Base-by-base conservation (phyloP, 129 eudicot genomes). In the Flaveria sonorensis region DNA sequence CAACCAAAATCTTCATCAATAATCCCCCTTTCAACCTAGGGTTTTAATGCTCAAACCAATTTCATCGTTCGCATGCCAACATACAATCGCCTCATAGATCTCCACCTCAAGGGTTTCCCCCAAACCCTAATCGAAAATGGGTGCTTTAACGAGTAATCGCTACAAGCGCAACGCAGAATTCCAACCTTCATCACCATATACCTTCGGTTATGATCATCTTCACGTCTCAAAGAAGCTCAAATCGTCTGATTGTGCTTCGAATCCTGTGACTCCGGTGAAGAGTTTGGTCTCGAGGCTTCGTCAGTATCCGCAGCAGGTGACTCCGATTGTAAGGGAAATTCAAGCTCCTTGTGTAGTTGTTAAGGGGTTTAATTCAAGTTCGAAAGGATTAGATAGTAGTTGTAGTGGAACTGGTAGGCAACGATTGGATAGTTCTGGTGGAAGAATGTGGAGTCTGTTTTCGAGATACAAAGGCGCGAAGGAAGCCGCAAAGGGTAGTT, bases 301-400 rank as follows among this genome's bases (percentile, higher is more conserved):
- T 21, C 15, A 6, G 32, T 91, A 88, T 43, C 97, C 94, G 5
- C 57, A 75, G 63, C 45, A 13, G 53, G 71, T 80, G 42, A 43
- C 71, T 6, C 75, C 79, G 10, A 52, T 88, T 62, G 13, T 20
- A 12, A 83, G 93, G 61, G 78, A 60, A 69, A 71, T 87, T 77
- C 94, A 88, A 69, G 97, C 94, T 62, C 97, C 97, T 69, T 76
- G 74, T 51, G 53, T 79, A 45, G 14, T 48, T 48, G 55, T 18
- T 6, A 84, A 56, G 61, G 77, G 84, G 61, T 80, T 53, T 61
- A 43, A 61, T 19, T 39, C 57, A 28, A 77, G 20, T 11, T 20
- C 65, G 7, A 59, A 47, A 60, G 50, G 66, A 48, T 46, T 36
- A 60, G 66, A 1, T 24, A 77, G 69, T 42, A 46, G 48, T 24